These are phyloP conservation scores for Candida montana DNA, from an alignment of 805 yeast species.

Conservation along the genomic window DNA sequence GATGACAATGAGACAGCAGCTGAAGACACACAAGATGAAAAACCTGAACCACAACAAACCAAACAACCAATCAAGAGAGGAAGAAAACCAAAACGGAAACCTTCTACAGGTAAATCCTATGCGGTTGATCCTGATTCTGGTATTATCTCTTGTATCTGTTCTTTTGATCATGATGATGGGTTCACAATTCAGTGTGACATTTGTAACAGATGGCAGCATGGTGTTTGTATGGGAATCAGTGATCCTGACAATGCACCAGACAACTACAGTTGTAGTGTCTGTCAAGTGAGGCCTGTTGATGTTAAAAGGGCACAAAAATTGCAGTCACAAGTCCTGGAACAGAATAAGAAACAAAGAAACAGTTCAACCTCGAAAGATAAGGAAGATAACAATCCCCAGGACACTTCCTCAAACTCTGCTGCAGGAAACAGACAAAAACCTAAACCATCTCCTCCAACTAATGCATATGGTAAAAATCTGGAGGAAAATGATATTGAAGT, in stretches of 20 bases:
- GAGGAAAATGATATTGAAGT: conserved; percentile 31
- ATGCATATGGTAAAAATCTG: conserved; percentile 26
- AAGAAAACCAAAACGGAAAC: conserved; percentile 11
- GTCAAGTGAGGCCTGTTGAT: conserved; percentile 53
- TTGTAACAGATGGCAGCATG: conserved; percentile 94
- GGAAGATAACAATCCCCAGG: conserved; percentile 1
- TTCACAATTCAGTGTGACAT: conserved; percentile 91
- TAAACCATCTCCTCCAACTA: conserved; percentile 18
- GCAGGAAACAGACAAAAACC: conserved; percentile 11
- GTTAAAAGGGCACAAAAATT: conserved; percentile 36
- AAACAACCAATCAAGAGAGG: conserved; percentile 5
- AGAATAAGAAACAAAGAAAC: conserved; percentile 15
- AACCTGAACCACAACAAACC: conserved; percentile 4
- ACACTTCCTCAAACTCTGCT: conserved; percentile 1
- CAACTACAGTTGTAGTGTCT: conserved; percentile 70
- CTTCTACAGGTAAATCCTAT: conserved; percentile 28
- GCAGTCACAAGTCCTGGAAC: conserved; percentile 29
- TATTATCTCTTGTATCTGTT: conserved; percentile 84
- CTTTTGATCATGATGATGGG: conserved; percentile 83
- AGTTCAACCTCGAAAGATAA: conserved; percentile 5
- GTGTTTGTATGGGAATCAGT: conserved; percentile 77
- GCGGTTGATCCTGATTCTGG: conserved; percentile 81
- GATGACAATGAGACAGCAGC: conserved; percentile 9
- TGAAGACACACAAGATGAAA: conserved; percentile 15
- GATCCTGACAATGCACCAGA: conserved; percentile 77